Base-by-base conservation (phyloP, 2,329 filamentous ascomycete genomes). In the Aureobasidium namibiae region DNA sequence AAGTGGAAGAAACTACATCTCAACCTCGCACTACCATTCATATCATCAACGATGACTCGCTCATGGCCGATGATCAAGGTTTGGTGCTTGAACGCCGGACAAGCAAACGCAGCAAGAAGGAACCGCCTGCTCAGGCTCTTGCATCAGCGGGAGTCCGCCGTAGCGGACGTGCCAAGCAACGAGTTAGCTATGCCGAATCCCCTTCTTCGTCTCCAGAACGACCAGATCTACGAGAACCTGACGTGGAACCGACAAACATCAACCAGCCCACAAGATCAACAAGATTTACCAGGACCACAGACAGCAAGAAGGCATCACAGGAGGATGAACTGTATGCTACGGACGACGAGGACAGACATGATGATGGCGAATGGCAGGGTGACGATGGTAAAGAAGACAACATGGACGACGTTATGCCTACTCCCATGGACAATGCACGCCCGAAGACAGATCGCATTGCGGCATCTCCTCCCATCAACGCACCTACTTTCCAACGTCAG, bases 401-500 rank as follows among this genome's bases (percentile, higher is more conserved):
- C 16, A 21, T 26, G 29, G n/a, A n/a, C n/a, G 18, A 49, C 2
- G 10, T 41, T 18, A 24, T 48, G 21, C 3, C 31, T 42, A 48
- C 46, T 41, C 11, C 58, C 56, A 36, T 50, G 54, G 16, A 54
- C 50, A 18, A 38, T 29, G 31, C 41, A 59, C 26, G 65, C 76
- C 82, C 23, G 11, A 57, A 3, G 8, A 31, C 29, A n/a, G 48
- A 57, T 23, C 54, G 52, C 18, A 36, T 14, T 8, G 52, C 52
- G n/a, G 6, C 29, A 44, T 34, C 38, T 36, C 52, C 50, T 6
- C 50, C 14, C 13, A 23, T 29, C 2, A n/a, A 21, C 24, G 13
- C 38, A 10, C 38, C 26, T 18, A 7, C 16, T 24, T 11, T 8
- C 1, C 34, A 56, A 36, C 52, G 52, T 13, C 52, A 45, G 29